These are phyloP conservation scores for Verticillium zaregamsianum DNA, from an alignment of 2,329 filamentous ascomycete species.

Conservation along the genomic window DNA sequence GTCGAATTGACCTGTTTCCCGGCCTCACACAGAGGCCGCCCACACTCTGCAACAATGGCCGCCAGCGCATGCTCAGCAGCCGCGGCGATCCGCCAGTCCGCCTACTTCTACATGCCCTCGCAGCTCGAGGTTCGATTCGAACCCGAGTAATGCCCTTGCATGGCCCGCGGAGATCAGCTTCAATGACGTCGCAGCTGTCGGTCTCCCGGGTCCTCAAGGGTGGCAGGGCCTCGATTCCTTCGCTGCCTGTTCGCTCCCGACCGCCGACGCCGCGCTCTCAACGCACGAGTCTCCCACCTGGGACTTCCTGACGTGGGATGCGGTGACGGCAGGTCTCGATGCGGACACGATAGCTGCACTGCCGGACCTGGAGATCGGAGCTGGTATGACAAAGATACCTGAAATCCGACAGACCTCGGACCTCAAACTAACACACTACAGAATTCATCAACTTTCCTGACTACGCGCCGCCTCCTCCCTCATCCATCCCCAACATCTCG, in stretches of 20 bases:
- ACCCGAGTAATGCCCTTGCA: constrained; percentile 4
- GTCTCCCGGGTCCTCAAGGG: constrained; percentile 1
- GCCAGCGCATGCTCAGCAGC: constrained; percentile 4
- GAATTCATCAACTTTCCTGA: not conserved
- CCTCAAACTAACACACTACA: not conserved
- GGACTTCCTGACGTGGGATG: not conserved
- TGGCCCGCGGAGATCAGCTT: constrained; percentile 7
- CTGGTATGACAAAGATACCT: not conserved
- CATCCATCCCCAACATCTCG: not conserved
- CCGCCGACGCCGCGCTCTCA: not conserved
- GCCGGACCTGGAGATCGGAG: constrained; percentile 2
- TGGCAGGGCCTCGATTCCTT: constrained; percentile 3
- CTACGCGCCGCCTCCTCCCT: not conserved
- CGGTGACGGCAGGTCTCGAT: not conserved
- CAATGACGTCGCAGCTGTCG: not conserved
- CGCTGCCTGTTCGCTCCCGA: not conserved
- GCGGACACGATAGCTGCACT: not conserved
- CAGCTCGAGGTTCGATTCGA: constrained; percentile 5
- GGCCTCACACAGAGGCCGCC: constrained; percentile 6
- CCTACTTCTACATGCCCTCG: constrained; percentile 5
- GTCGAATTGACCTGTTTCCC: not conserved
- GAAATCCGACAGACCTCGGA: not conserved
- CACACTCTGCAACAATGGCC: constrained; percentile 14
- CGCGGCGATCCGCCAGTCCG: constrained; percentile 3
- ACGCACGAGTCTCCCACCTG: not conserved